Evolutionary conservation across 805 yeast genomes (phyloP), one percentile per base, ranked within the genome.

Genomic region (Candida taoyuanica): DNA sequence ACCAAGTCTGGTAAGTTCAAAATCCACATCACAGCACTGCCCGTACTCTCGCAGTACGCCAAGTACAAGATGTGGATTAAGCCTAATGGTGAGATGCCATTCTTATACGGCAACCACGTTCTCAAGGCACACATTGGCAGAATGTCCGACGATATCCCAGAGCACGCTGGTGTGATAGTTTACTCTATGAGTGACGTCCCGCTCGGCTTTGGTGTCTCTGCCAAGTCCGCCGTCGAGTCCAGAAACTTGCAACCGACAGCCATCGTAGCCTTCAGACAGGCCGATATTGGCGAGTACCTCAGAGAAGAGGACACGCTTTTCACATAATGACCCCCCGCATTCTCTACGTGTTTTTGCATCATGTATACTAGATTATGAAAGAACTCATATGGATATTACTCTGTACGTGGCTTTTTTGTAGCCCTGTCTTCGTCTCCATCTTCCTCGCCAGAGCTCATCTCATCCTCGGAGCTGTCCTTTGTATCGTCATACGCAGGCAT

Each of bases 81-180:
- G 63, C 80, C 78, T 36, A 93, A 93, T 58, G 98, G 98, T 53
- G 98, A 93, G 64, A 93, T 93, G 98, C 98, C 98, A 12, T 93
- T 83, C 60, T 66, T 93, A 48, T 93, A 93, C 54, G 98, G 98
- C 26, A 93, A 93, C 67, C 96, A 93, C 61, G 91, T 91, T 19
- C 71, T 93, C 51, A 93, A 93, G 60, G 98, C 98, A 5, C 98
- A 93, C 59, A 73, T 93, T 40, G 98, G 98, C 25, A 82, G 88
- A 54, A 87, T 93, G 85, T 84, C 95, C 39, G 98, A 93, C 50
- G 98, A 93, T 58, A 85, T 93, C 39, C 98, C 98, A 21, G 98
- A 91, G 63, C 98, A 93, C 58, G 93, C 96, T 2, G 98, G 98
- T 56, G 89, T 93, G 17, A 73, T 93, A 49, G 82, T 93, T 13